These are phyloP conservation scores for Vitis hybrid DNA, from an alignment of 177 flowering plant species.

Conservation along the genomic window DNA sequence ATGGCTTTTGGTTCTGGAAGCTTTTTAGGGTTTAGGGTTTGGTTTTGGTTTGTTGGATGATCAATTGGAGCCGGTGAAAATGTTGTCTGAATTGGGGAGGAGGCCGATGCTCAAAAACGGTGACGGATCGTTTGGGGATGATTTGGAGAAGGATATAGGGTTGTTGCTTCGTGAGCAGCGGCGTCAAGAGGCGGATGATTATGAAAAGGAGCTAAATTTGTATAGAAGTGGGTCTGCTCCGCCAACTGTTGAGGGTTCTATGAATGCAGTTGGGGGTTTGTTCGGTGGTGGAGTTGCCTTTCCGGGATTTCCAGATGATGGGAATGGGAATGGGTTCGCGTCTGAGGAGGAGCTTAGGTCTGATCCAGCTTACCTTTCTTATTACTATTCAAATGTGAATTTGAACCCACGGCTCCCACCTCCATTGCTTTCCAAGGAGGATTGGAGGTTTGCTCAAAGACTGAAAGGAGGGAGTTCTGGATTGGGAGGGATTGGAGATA, in stretches of 20 bases:
- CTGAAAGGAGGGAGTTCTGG: conserved; percentile 67
- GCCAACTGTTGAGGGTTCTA: conserved; percentile 76
- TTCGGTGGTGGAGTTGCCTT: conserved; percentile 32
- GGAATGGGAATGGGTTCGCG: conserved; percentile 40
- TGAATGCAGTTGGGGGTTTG: conserved; percentile 68
- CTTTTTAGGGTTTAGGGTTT: conserved; percentile 12
- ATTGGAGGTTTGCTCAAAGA: conserved; percentile 82
- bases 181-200: conserved; percentile 60
- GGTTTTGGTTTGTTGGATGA: conserved; percentile 18
- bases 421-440: conserved; percentile 79
- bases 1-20: conserved; percentile 4
- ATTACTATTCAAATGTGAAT: conserved; percentile 76
- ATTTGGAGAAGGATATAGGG: conserved; percentile 64
- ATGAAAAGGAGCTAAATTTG: conserved; percentile 61
- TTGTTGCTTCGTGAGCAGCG: conserved; percentile 57
- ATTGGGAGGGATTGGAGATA: conserved; percentile 82
- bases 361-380: conserved; percentile 79
- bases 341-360: conserved; percentile 88
- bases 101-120: conserved; percentile 48
- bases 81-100: conserved; percentile 57
- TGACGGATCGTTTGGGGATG: conserved; percentile 65
- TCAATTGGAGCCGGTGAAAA: conserved; percentile 23
- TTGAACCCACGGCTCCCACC: conserved; percentile 91
- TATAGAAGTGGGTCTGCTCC: conserved; percentile 81
- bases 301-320: conserved; percentile 38